phyloP scores from a whole-genome alignment of 2,329 filamentous ascomycete species.

The Fusarium euwallaceae region DNA sequence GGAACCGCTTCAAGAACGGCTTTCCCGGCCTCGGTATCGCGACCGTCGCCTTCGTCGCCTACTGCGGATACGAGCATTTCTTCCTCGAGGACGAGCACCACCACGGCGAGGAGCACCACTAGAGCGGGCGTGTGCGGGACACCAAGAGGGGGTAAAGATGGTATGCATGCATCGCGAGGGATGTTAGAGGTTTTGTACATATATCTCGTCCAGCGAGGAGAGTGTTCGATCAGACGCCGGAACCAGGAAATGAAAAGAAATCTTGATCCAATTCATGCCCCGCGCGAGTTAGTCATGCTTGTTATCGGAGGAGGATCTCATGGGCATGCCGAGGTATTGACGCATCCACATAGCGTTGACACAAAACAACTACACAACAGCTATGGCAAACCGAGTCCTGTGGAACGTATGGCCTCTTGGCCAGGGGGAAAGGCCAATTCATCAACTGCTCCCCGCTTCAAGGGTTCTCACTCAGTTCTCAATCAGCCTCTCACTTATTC shows the following conservation, averaged over 20 bases:
- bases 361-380: not conserved
- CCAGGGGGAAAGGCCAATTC: not conserved
- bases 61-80: conserved; percentile 90
- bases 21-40: conserved; percentile 95
- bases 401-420: not conserved
- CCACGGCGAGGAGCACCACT: conserved; percentile 69
- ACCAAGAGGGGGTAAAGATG: conserved; percentile 20
- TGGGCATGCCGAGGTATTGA: not conserved
- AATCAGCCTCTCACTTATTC: not conserved
- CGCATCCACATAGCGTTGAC: not conserved
- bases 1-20: conserved; percentile 86
- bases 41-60: conserved; percentile 88
- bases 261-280: not conserved
- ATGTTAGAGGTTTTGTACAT: conserved; percentile 42
- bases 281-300: not conserved
- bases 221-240: conserved; percentile 34
- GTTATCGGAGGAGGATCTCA: not conserved
- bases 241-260: conserved; percentile 40
- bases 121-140: conserved; percentile 44
- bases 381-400: not conserved
- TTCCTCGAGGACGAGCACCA: conserved; percentile 82
- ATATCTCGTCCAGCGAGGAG: conserved; percentile 37
- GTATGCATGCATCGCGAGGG: conserved; percentile 22
- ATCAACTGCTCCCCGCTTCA: not conserved
- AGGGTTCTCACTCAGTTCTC: not conserved